Conservation (phyloP, 2,329 filamentous ascomycete species). For the Paramyrothecium roridum region DNA sequence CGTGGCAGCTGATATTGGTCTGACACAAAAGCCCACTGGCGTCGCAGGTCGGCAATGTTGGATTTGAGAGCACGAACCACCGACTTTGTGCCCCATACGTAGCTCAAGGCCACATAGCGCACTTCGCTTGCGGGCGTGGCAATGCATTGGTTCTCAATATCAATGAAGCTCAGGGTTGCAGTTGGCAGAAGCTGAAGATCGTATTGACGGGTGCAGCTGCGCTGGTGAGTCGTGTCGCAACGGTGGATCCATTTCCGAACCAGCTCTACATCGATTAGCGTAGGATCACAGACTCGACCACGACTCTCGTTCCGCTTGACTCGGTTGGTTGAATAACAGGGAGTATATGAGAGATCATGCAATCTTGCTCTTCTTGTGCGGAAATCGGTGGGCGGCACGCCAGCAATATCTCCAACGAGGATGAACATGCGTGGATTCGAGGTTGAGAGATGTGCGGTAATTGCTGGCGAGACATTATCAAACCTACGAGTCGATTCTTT, state of each 20-base stretch:
- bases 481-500: background rate
- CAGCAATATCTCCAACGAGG: conserved; percentile 1
- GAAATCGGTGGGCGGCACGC: background rate
- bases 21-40: conserved; percentile 1
- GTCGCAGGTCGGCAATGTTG: background rate
- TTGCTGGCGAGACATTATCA: background rate
- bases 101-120: conserved; percentile 6
- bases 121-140: conserved; percentile 3
- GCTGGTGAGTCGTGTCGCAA: conserved; percentile 4
- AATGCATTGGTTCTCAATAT: conserved; percentile 6
- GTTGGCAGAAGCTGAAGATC: background rate
- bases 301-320: background rate
- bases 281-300: conserved; percentile 3
- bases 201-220: conserved; percentile 1
- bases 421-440: conserved; percentile 3
- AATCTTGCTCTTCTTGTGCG: background rate
- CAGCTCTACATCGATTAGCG: conserved; percentile 1
- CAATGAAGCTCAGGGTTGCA: conserved; percentile 4
- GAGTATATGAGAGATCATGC: background rate
- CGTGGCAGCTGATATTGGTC: conserved; percentile 3
- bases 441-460: conserved; percentile 3
- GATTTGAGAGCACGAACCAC: conserved; percentile 1
- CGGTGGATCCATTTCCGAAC: conserved; percentile 4
- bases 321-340: conserved; percentile 3
- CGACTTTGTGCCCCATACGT: conserved; percentile 3